A percentile compares a stretch with the other conserved stretches of the same genome.
Conservation (phyloP, 768 basidiomycete genomes). For the Pulveroboletus sp. region DNA sequence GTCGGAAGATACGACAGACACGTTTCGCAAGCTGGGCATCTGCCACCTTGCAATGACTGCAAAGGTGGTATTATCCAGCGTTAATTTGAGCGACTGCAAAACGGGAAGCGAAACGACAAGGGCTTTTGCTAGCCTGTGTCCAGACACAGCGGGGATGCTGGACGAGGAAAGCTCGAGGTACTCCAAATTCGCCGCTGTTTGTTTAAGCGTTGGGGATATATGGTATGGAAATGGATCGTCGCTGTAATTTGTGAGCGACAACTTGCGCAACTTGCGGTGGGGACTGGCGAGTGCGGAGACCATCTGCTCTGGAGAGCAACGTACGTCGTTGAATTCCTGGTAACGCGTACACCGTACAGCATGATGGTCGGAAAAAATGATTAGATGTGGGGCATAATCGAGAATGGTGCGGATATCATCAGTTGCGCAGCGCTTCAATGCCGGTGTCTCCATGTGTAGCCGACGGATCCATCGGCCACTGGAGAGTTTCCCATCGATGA, state of each 20-base stretch:
- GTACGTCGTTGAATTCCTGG: constrained; percentile 40
- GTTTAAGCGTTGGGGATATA: constrained; percentile 49
- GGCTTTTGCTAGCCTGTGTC: constrained; percentile 16
- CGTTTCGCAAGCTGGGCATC: constrained; percentile 57
- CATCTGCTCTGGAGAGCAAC: constrained; percentile 52
- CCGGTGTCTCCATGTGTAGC: constrained; percentile 66
- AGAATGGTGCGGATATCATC: constrained; percentile 65
- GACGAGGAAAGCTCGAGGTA: constrained; percentile 66
- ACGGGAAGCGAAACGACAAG: constrained; percentile 46
- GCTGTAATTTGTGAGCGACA: constrained; percentile 73
- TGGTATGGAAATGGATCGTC: constrained; percentile 39
- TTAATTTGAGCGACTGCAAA: constrained; percentile 63
- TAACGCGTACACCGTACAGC: constrained; percentile 55
- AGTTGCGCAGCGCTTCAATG: constrained; percentile 59
- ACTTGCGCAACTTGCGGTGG: constrained; percentile 46
- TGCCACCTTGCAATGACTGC: constrained; percentile 60
- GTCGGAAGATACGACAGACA: constrained; percentile 67
- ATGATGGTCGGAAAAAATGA: constrained; percentile 59
- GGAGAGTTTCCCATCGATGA: constrained; percentile 33
- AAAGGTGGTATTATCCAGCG: constrained; percentile 69
- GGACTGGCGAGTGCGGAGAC: constrained; percentile 55
- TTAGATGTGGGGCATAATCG: constrained; percentile 55
- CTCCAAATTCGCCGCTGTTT: constrained; percentile 51
- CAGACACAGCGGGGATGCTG: constrained; percentile 41
- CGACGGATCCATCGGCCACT: constrained; percentile 53